Evolutionary conservation across 768 basidiomycete species (phyloP), one percentile per base, ranked within the genome.

Genomic region (Russula olivacea): DNA sequence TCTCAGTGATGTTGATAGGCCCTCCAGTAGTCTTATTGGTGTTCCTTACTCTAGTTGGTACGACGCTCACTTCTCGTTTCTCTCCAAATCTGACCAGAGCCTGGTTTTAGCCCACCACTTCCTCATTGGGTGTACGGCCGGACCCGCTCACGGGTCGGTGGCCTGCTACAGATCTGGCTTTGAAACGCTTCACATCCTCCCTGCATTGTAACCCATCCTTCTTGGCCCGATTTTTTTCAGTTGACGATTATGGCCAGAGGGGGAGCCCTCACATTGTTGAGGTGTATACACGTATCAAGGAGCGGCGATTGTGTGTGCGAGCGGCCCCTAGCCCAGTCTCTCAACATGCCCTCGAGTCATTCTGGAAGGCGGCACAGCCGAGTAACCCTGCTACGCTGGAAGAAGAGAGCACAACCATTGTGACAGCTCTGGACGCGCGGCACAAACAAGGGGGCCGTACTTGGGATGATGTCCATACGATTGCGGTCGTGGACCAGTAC

Each of bases 391-490:
- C 69, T 7, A 70, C 70, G 25, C 69, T 78, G 32, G 80, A 82
- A 50, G 83, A 83, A 59, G 81, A 82, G 65, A 80, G 77, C 63
- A 77, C 76, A 14, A 81, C 81, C 66, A 75, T 80, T 55, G 79
- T 79, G n/a, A n/a, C n/a, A 75, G 71, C 55, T 74, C 74, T 23
- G 70, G 66, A n/a, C 66, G 72, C 55, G 71, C 55, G 30, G 68
- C 70, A 19, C 76, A 80, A 28, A 71, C 78, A 47, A 81, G 89
- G 61, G 85, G 87, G 8, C 86, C 41, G 87, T 92, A 54, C 76
- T 92, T 62, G 89, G 91, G 70, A 89, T 92, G 87, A 90, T 92
- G 86, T 86, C 86, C 63, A 68, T 83, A 90, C 88, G 19, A 76
- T 91, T 45, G 88, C 89, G 6, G 87, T 90, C 8, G 81, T 57